phyloP scores from a whole-genome alignment of 2,329 filamentous ascomycete species.

The Aureobasidium sp. region DNA sequence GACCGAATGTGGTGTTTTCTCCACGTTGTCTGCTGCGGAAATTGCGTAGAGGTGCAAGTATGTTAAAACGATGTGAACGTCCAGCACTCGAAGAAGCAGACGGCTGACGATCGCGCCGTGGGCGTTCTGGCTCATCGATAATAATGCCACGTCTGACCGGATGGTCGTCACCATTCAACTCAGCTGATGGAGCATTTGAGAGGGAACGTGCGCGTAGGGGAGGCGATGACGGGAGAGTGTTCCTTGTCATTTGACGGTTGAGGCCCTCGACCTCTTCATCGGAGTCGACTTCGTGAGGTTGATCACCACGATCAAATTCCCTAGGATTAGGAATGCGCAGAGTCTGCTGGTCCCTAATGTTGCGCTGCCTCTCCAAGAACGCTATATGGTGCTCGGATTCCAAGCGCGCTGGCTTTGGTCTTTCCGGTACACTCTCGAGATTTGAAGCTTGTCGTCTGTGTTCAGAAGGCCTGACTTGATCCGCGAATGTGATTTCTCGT shows the following conservation, averaged over 20 bases:
- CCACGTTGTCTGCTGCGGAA: not conserved
- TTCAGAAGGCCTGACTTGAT: conserved; percentile 47
- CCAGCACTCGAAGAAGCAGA: not conserved
- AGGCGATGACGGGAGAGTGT: conserved; percentile 15
- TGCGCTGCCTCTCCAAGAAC: conserved; percentile 76
- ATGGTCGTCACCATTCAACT: conserved; percentile 31
- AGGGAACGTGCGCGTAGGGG: not conserved
- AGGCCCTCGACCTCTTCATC: conserved; percentile 29
- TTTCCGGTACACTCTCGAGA: conserved; percentile 31
- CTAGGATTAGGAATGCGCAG: conserved; percentile 85
- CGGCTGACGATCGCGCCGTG: conserved; percentile 19
- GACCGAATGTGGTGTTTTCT: not conserved
- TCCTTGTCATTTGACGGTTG: conserved; percentile 20
- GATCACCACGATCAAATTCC: conserved; percentile 76
- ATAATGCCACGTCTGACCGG: conserved; percentile 50
- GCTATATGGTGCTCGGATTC: conserved; percentile 74
- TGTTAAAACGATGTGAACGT: conserved; percentile 12
- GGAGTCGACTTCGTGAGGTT: conserved; percentile 52
- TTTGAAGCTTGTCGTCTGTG: conserved; percentile 36
- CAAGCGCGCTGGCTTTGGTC: conserved; percentile 42
- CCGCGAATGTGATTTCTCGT: conserved; percentile 58
- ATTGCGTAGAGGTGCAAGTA: conserved; percentile 3
- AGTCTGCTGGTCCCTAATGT: conserved; percentile 59
- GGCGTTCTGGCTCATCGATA: conserved; percentile 55
- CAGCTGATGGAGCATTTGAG: conserved; percentile 7